These are phyloP conservation scores for Tricholoma bakamatsutake DNA, from an alignment of 768 basidiomycete species.

Conservation along the genomic window DNA sequence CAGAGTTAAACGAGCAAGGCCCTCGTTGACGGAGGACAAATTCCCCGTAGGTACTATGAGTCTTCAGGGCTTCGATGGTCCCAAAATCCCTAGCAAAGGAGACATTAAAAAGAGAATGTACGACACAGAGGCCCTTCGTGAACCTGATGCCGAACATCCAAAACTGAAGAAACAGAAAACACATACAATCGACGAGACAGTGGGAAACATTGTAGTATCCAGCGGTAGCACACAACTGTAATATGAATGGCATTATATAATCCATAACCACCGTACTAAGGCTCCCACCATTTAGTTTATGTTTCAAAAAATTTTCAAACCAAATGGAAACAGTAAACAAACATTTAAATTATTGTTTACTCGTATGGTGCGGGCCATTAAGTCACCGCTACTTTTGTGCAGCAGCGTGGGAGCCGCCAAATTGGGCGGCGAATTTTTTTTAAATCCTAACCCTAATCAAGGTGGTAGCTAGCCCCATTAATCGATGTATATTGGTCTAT, in stretches of 20 bases:
- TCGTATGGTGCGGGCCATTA: too few species aligned
- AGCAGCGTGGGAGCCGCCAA: too few species aligned
- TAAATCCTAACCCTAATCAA: too few species aligned
- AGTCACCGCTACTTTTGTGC: too few species aligned
- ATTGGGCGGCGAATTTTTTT: too few species aligned
- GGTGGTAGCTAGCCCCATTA: too few species aligned
- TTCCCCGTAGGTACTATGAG: constrained; percentile 5
- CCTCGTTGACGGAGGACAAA: constrained; percentile 19
- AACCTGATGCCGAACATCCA: constrained; percentile 22
- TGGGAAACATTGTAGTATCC: not conserved
- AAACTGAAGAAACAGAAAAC: constrained; percentile 32
- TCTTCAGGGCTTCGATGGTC: constrained; percentile 1
- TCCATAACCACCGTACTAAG: too few species aligned
- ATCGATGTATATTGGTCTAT: too few species aligned
- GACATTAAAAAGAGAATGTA: constrained; percentile 26
- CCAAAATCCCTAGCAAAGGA: constrained; percentile 1
- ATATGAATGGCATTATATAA: not conserved
- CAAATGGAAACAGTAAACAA: too few species aligned
- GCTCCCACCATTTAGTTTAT: too few species aligned
- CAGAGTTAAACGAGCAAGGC: constrained; percentile 19
- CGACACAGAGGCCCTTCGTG: constrained; percentile 21
- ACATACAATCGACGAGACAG: not conserved
- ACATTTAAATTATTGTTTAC: too few species aligned
- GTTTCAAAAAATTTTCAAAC: too few species aligned
- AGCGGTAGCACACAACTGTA: not conserved